Evolutionary conservation across 108 stramenopile genomes (phyloP), one percentile per base, ranked within the genome.

Genomic region (Skeletonema grethae): DNA sequence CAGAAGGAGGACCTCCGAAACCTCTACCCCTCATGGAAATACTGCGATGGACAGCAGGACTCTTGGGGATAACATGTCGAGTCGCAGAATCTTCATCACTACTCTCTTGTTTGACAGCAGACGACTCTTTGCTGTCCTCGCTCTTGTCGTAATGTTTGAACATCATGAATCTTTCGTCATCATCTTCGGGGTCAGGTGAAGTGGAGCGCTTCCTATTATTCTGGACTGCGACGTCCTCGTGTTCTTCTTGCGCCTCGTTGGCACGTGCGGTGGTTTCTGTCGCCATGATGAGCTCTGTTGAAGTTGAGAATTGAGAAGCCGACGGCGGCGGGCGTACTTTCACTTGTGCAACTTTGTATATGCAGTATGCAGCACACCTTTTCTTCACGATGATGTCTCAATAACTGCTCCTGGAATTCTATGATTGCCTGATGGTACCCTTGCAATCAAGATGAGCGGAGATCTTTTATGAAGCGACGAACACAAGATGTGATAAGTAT

Each of bases 131-230:
- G 50, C n/a, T 24, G 20, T 53, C 22, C 1, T 53, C 50, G 22
- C 50, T 22, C 50, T 22, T 48, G 46, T 48, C 50, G 50, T 53
- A 53, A 53, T 53, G 50, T 53, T n/a, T 15, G 50, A 53, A 53
- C 50, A 53, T 53, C 50, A 53, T 53, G 50, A 7, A 53, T 53
- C 50, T 22, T 24, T 53, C 50, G 50, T 53, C 50, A 53, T 53
- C 50, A 53, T 53, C 50, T 53, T 53, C 50, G 22, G 50, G 50
- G 22, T 53, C 50, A 7, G 50, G 50, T 8, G 50, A 53, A 7
- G 50, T 6, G 22, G 50, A 53, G 50, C 5, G 50, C 22, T 53
- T 53, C 50, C n/a, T 22, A 22, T 53, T 28, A 28, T 28, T 5
- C 22, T 53, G 20, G 20, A 9, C 50, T 8, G 50, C 22, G 22